Evolutionary conservation across 257 asterid species (phyloP), one percentile per base, ranked within the genome.

Genomic region (Haberlea rhodopensis): DNA sequence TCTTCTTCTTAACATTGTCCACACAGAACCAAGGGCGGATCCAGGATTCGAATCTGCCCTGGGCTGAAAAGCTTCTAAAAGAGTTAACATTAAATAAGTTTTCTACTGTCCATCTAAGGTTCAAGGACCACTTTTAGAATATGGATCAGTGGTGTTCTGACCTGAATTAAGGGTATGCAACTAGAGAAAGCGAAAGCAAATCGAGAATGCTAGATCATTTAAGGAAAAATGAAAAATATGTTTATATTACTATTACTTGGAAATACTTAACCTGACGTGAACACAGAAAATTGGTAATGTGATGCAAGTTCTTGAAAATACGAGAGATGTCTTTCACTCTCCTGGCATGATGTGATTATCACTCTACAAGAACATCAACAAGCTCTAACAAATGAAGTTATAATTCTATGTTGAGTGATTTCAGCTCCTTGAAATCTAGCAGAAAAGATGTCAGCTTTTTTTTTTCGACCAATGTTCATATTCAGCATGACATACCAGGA

Each of bases 321-420:
- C 87, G 84, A 73, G 98, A 89, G 49, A 92, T 83, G 23, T 87
- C 99, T 72, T 92, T 97, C 40, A 92, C 96, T 76, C 99, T 82
- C 78, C 99, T 70, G 24, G 96, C 99, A 72, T 87, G 89, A 62
- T 92, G 99, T 20, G 97, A 89, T 49, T 97, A 97, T 49, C 97
- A 78, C 70, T 92, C 98, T 5, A 92, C 83, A 46, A 92, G 96
- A 74, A 92, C 90, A 79, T 92, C 98, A 62, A 97, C 82, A 37
- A 92, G 95, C 92, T 89, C 98, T 85, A 92, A 65, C 69, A 89
- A 54, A 70, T 92, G 89, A 37, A 92, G 85, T 76, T 85, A 96
- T 80, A 92, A 62, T 68, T 89, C 97, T 76, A 96, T 74, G 75
- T 92, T 92, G 23, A 89, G 95, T 31, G 98, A 81, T 52, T 85